A percentile compares a stretch with the other conserved stretches of the same genome.
phyloP scores from a whole-genome alignment of 2,329 filamentous ascomycete species.

The Dactylellina cionopaga region DNA sequence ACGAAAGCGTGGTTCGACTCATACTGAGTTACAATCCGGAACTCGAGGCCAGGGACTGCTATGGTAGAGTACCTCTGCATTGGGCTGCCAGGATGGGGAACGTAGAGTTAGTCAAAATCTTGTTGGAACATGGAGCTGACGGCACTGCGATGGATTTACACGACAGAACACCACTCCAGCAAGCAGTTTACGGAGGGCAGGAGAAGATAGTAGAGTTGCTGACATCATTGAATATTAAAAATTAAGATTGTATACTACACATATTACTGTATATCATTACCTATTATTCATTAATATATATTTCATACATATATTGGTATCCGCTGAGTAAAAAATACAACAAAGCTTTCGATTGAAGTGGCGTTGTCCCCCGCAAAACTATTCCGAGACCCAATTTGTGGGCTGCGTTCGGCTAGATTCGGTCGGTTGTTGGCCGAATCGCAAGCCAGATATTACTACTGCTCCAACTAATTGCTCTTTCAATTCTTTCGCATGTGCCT shows the following conservation, averaged over 20 bases:
- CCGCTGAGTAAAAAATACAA: too few relatives aligned
- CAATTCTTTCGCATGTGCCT: constrained; percentile 34
- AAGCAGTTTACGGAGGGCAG: constrained; percentile 54
- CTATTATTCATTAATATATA: too few relatives aligned
- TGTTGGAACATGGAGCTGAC: constrained; percentile 36
- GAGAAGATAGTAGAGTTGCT: constrained; percentile 52
- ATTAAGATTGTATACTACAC: too few relatives aligned
- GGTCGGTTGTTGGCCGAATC: constrained; percentile 50
- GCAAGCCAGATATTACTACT: constrained; percentile 33
- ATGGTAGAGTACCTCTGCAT: constrained; percentile 25
- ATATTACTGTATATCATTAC: too few relatives aligned
- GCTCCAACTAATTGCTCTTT: too few relatives aligned
- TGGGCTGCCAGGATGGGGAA: constrained; percentile 27
- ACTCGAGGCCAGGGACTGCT: constrained; percentile 46
- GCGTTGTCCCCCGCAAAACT: constrained; percentile 12
- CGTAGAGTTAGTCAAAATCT: constrained; percentile 37
- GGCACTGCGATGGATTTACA: constrained; percentile 11
- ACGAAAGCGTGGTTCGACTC: constrained; percentile 15
- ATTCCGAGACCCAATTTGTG: constrained; percentile 17
- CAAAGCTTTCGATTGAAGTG: too few relatives aligned
- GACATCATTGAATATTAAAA: too few relatives aligned
- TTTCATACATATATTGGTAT: too few relatives aligned
- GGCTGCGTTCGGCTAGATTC: background rate
- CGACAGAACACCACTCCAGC: constrained; percentile 23
- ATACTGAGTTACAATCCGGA: constrained; percentile 50